Base-by-base conservation (phyloP, 306 rosid genomes). In the Acacia crassicarpa region DNA sequence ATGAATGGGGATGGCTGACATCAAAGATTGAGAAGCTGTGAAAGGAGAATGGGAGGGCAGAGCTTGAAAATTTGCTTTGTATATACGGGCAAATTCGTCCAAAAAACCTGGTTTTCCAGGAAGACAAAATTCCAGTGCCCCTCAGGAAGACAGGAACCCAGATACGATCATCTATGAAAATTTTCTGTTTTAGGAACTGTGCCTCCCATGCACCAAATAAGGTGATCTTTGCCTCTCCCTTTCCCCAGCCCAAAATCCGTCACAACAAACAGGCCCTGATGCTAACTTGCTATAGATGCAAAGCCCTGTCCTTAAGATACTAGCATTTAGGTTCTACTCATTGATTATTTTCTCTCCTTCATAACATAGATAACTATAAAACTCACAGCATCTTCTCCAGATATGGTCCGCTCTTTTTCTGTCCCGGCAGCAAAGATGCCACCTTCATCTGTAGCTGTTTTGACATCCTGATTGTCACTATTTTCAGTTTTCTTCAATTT, bases 331-430 rank as follows among this genome's bases (percentile, higher is more conserved):
- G 30, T 35, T 75, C 38, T 75, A n/a, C 48, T 38, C 74, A n/a
- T 19, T 5, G 12, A 66, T 33, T 16, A 63, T 63, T 63, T 11
- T 30, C 20, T 63, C 20, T 63, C 41, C 15, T 25, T 40, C 53
- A 78, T 69, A 54, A 80, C 27, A 59, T 14, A 77, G 72, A 62
- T 43, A 40, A 61, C 40, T 30, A 53, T 19, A 25, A 35, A 71
- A 89, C 97, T 89, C 84, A 92, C 97, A 59, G 97, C 92, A 59
- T 92, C 97, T 83, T 92, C 94, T 78, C 91, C 94, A n/a, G 90
- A 90, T 82, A 92, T 92, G 22, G 46, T 22, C 58, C 89, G 89
- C 75, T 92, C 93, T 72, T 90, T 86, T 35, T 89, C 94, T 54
- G 94, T 90, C 72, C 97, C 97, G 0, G 88, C 88, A 75, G 91